phyloP scores from a whole-genome alignment of 108 stramenopile genomes.

The Chaetoceros muelleri region DNA sequence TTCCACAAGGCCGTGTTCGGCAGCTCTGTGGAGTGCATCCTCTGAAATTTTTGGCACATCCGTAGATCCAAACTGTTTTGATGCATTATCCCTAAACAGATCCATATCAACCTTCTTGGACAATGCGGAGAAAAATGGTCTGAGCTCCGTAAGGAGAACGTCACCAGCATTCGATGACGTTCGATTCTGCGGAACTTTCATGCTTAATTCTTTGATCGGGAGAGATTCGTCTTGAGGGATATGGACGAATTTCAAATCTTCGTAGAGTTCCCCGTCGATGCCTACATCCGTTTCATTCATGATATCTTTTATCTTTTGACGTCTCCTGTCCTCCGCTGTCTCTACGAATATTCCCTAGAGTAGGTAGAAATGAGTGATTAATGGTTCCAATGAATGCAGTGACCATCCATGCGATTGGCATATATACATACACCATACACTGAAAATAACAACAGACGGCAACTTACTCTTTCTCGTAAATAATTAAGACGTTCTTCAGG shows the following conservation, averaged over 20 bases:
- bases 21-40: slow-evolving; percentile 27
- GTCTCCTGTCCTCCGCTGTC: slow-evolving; percentile 21
- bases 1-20: slow-evolving; percentile 53
- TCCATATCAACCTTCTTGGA: slow-evolving; percentile 40
- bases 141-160: slow-evolving; percentile 33
- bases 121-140: slow-evolving; percentile 38
- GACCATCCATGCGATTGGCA: neutral
- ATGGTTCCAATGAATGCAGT: neutral
- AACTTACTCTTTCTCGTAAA: slow-evolving; percentile 43
- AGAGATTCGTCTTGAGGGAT: slow-evolving; percentile 60
- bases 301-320: neutral
- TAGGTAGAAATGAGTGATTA: neutral
- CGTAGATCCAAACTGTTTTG: slow-evolving; percentile 33
- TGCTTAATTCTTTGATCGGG: slow-evolving; percentile 27
- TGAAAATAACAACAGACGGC: slow-evolving; percentile 12
- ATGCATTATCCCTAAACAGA: slow-evolving; percentile 50
- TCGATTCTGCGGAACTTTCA: slow-evolving; percentile 19
- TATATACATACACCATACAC: neutral
- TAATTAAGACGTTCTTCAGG: slow-evolving; percentile 52
- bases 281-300: neutral
- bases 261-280: slow-evolving; percentile 1
- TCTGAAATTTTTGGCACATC: slow-evolving; percentile 18
- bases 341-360: slow-evolving; percentile 34
- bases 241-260: slow-evolving; percentile 36
- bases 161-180: slow-evolving; percentile 33